These are phyloP conservation scores for Neurospora sp. DNA, from an alignment of 2,329 filamentous ascomycete species.

Conservation along the genomic window DNA sequence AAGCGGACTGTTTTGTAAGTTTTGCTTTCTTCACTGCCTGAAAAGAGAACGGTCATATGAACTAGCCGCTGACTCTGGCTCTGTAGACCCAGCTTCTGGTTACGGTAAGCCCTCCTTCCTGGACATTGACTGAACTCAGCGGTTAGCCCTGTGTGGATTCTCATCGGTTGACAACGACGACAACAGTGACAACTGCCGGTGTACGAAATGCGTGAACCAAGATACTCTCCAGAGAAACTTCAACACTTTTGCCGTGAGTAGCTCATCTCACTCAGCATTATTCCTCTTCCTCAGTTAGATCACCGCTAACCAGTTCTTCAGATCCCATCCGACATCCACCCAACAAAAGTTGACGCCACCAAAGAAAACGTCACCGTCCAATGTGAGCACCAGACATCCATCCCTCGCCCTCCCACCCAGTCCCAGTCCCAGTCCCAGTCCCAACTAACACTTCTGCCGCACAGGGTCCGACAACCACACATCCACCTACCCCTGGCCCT, in stretches of 20 bases:
- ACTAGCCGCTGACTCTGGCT: neutral
- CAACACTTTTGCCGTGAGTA: conserved; percentile 54
- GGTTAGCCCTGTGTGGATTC: neutral
- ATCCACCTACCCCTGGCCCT: conserved; percentile 57
- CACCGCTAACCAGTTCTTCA: conserved; percentile 22
- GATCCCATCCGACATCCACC: conserved; percentile 35
- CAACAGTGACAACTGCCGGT: conserved; percentile 62
- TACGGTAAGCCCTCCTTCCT: conserved; percentile 11
- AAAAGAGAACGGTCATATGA: neutral
- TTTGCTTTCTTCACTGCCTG: neutral
- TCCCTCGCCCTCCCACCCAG: neutral
- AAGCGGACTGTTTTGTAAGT: neutral
- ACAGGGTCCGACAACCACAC: conserved; percentile 61
- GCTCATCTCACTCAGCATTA: no score
- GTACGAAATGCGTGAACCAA: conserved; percentile 53
- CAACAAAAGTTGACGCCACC: conserved; percentile 22
- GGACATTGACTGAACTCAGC: neutral
- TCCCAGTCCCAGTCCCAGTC: neutral
- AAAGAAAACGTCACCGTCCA: conserved; percentile 33
- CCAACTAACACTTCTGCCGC: neutral
- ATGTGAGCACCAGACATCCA: conserved; percentile 33
- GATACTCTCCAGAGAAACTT: conserved; percentile 60
- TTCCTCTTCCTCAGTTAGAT: no score
- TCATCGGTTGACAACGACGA: neutral
- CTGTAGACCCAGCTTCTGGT: conserved; percentile 11